These are phyloP conservation scores for Arthrinium puccinioides DNA, from an alignment of 2,329 filamentous ascomycete species.

Conservation along the genomic window DNA sequence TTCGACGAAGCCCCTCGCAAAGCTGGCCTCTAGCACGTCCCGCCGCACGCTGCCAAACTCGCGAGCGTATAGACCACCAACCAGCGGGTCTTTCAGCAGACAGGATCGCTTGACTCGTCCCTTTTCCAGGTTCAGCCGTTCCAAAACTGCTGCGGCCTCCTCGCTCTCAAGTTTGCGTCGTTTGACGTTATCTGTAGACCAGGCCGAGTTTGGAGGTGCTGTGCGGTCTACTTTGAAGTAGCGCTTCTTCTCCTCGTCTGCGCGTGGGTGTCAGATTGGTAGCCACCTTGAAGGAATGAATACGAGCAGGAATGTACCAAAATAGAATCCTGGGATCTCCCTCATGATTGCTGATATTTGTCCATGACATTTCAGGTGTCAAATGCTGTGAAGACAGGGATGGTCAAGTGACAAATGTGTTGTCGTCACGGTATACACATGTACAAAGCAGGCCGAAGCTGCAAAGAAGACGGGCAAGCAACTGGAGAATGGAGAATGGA, in stretches of 20 bases:
- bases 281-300: background rate
- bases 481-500: no score
- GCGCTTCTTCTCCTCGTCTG: constrained; percentile 51
- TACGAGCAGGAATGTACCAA: constrained; percentile 27
- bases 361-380: background rate
- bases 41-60: constrained; percentile 23
- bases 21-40: constrained; percentile 26
- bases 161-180: constrained; percentile 41
- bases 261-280: background rate
- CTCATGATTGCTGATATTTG: constrained; percentile 7
- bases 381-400: background rate
- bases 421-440: no score
- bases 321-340: constrained; percentile 48
- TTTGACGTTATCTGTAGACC: constrained; percentile 53
- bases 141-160: constrained; percentile 19
- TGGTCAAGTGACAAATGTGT: background rate
- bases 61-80: constrained; percentile 24
- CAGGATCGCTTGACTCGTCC: constrained; percentile 30
- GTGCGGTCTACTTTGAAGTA: constrained; percentile 62
- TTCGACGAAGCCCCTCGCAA: constrained; percentile 28
- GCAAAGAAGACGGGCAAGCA: no score
- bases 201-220: constrained; percentile 42
- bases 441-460: no score
- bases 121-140: constrained; percentile 22
- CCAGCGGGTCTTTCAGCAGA: constrained; percentile 19